phyloP scores from a whole-genome alignment of 2,329 filamentous ascomycete species.

The Bertia moriformis region DNA sequence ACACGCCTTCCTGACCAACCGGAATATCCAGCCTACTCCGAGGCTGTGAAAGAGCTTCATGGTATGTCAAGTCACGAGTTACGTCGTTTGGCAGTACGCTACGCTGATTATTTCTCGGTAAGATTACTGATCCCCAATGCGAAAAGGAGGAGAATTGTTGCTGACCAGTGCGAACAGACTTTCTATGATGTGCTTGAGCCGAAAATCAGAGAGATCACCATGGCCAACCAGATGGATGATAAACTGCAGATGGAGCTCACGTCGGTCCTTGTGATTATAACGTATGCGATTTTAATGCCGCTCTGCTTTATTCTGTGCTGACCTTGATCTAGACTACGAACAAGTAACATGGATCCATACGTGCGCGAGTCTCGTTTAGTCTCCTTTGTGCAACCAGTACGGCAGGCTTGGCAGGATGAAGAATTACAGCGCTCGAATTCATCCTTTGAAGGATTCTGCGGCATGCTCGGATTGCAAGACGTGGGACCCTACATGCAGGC shows the following conservation, averaged over 20 bases:
- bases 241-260: constrained; percentile 74
- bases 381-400: constrained; percentile 70
- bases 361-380: constrained; percentile 58
- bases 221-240: constrained; percentile 60
- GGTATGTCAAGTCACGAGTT: constrained; percentile 73
- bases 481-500: constrained; percentile 66
- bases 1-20: constrained; percentile 64
- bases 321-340: constrained; percentile 54
- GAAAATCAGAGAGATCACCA: constrained; percentile 68
- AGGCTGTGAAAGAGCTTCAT: constrained; percentile 81
- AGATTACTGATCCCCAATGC: constrained; percentile 10
- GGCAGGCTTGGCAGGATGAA: constrained; percentile 63
- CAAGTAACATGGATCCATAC: constrained; percentile 57
- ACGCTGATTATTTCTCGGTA: constrained; percentile 76
- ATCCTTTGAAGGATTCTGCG: constrained; percentile 66
- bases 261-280: constrained; percentile 85
- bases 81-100: constrained; percentile 74
- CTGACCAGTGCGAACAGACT: constrained; percentile 28
- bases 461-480: constrained; percentile 63
- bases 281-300: constrained; percentile 27
- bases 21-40: constrained; percentile 61
- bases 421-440: constrained; percentile 55
- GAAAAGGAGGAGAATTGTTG: constrained; percentile 4
- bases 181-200: constrained; percentile 79
- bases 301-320: constrained; percentile 2